Evolutionary conservation across 2,329 filamentous ascomycete genomes (phyloP).

Genomic region (Aspergillus pseudotamarii): DNA sequence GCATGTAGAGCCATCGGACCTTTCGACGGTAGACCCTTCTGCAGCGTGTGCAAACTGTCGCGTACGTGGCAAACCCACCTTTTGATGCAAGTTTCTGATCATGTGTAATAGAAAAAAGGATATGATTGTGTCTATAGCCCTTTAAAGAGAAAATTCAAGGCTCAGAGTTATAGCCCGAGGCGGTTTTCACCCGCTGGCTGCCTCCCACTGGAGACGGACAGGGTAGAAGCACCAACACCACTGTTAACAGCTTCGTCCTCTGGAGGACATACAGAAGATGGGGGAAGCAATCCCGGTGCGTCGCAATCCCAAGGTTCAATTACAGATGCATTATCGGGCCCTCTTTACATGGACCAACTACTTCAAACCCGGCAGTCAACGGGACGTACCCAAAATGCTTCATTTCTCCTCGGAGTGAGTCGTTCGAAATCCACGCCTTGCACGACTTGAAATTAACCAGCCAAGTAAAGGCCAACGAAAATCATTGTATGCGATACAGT

Average conservation of each 20-base stretch:
- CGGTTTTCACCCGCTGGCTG: too few species aligned
- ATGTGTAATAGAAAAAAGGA: not conserved
- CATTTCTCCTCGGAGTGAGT: not conserved
- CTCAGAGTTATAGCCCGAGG: not conserved
- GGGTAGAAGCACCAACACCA: too few species aligned
- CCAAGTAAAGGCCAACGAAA: not conserved
- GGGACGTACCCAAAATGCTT: not conserved
- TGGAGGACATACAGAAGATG: not conserved
- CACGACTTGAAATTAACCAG: not conserved
- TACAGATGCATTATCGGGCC: not conserved
- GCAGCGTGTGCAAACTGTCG: not conserved
- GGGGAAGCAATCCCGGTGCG: not conserved
- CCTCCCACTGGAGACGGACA: too few species aligned
- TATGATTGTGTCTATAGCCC: not conserved
- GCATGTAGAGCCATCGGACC: not conserved
- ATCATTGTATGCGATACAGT: not conserved
- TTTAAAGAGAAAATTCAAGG: not conserved
- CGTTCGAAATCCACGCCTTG: too few species aligned
- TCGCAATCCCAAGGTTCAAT: too few species aligned
- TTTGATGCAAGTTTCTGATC: not conserved
- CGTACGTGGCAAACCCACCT: not conserved
- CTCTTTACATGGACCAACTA: not conserved
- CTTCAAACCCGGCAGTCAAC: not conserved
- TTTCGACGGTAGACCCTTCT: not conserved
- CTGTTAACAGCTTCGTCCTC: not conserved